Percentiles rank a stretch among this genome's conserved stretches.
These are phyloP conservation scores for Aspergillus alliaceus DNA, from an alignment of 2,329 filamentous ascomycete genomes.

Conservation along the genomic window DNA sequence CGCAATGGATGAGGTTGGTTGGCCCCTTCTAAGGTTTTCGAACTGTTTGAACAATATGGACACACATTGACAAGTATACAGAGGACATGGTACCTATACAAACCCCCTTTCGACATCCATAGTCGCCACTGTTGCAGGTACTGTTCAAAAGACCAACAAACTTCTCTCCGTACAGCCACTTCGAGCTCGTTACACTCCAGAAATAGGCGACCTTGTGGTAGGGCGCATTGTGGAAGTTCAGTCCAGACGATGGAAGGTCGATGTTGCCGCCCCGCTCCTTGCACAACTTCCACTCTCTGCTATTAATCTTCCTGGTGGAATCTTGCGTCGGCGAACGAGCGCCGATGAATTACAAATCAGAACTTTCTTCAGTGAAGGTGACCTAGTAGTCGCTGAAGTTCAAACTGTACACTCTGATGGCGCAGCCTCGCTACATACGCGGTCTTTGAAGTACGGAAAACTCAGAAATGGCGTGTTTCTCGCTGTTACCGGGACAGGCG, in stretches of 20 bases:
- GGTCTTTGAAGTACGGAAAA: constrained; percentile 91
- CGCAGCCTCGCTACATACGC: constrained; percentile 82
- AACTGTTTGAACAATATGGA: constrained; percentile 28
- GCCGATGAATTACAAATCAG: constrained; percentile 97
- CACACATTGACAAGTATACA: constrained; percentile 32
- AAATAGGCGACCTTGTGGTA: constrained; percentile 93
- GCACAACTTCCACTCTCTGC: constrained; percentile 81
- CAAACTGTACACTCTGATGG: constrained; percentile 86
- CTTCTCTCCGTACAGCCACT: constrained; percentile 88
- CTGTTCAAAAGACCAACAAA: constrained; percentile 91
- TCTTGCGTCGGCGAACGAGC: constrained; percentile 84
- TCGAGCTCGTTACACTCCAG: constrained; percentile 88
- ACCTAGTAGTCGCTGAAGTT: constrained; percentile 91
- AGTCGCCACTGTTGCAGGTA: constrained; percentile 85
- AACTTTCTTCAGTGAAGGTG: constrained; percentile 94
- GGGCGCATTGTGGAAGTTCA: constrained; percentile 96
- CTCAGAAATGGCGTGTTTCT: constrained; percentile 90
- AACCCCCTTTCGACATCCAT: constrained; percentile 65
- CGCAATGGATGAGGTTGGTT: constrained; percentile 82
- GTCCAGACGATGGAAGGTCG: constrained; percentile 88
- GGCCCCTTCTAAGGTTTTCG: constrained; percentile 3
- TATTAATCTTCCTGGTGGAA: constrained; percentile 94
- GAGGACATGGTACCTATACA: constrained; percentile 90
- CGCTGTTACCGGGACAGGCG: constrained; percentile 75
- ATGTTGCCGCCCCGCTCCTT: constrained; percentile 83